phyloP scores from a whole-genome alignment of 1,284 basidiomycete genomes.

The Sanguinoderma infundibulare region DNA sequence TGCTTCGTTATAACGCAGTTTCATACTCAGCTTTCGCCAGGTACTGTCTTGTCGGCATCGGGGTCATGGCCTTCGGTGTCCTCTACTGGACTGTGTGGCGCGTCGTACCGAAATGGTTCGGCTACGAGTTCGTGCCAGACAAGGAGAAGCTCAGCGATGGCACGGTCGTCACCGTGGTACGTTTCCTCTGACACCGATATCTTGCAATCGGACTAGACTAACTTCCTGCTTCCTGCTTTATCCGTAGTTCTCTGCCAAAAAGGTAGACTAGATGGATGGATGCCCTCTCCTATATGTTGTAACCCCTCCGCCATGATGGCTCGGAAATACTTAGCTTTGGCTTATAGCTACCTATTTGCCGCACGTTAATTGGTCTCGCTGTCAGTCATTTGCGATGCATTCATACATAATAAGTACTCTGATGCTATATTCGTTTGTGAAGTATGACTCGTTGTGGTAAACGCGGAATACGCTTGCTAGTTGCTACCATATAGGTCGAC shows the following conservation, averaged over 20 bases:
- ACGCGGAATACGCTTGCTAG: too few species aligned
- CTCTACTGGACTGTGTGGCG: conserved; percentile 63
- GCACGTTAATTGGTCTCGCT: too few species aligned
- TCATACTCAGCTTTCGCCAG: conserved; percentile 28
- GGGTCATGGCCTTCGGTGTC: conserved; percentile 48
- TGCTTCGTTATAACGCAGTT: background rate
- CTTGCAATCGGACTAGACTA: too few species aligned
- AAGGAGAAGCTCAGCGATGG: conserved; percentile 58
- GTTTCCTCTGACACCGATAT: conserved; percentile 27
- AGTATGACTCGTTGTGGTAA: too few species aligned
- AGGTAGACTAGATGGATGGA: conserved; percentile 21
- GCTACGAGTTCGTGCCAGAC: conserved; percentile 50
- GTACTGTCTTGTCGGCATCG: conserved; percentile 62
- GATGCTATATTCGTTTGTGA: too few species aligned
- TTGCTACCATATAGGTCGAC: too few species aligned
- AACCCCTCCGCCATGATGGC: too few species aligned
- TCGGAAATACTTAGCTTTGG: too few species aligned
- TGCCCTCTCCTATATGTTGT: too few species aligned
- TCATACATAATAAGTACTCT: too few species aligned
- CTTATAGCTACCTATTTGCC: too few species aligned
- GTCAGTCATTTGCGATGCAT: too few species aligned
- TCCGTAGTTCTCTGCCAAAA: conserved; percentile 23
- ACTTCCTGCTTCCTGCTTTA: background rate
- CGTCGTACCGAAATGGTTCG: conserved; percentile 51
- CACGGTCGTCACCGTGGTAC: conserved; percentile 57